Conservation (phyloP, 208 protist species). For the Leishmania mexicana region DNA sequence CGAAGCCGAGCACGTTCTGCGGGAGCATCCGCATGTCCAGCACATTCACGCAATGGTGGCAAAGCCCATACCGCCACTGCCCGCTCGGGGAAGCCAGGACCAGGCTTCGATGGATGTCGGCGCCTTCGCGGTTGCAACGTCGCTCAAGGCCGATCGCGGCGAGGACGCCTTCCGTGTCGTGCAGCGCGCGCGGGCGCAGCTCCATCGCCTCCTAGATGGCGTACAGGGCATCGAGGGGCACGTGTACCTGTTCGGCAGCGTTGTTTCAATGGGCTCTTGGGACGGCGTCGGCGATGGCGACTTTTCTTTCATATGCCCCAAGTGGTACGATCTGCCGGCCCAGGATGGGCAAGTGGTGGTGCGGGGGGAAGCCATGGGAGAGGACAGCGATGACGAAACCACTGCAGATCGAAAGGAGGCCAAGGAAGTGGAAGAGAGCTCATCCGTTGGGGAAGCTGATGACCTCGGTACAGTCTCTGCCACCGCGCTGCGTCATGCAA, state of each 20-base stretch:
- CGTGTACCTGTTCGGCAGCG: slow-evolving; percentile 81
- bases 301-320: slow-evolving; percentile 51
- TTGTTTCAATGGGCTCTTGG: slow-evolving; percentile 75
- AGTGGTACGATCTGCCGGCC: slow-evolving; percentile 2
- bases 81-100: not conserved
- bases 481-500: not conserved
- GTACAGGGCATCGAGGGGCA: not conserved
- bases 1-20: slow-evolving; percentile 1
- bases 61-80: not conserved
- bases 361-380: not conserved
- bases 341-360: not conserved
- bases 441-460: not conserved
- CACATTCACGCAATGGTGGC: slow-evolving; percentile 12
- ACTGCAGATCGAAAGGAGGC: not conserved
- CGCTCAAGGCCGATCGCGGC: slow-evolving; percentile 44
- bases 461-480: not conserved
- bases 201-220: slow-evolving; percentile 30
- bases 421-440: not conserved
- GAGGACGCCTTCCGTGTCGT: slow-evolving; percentile 51
- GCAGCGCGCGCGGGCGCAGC: slow-evolving; percentile 44
- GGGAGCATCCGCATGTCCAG: slow-evolving; percentile 37
- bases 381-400: slow-evolving; percentile 2
- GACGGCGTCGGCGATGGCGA: slow-evolving; percentile 80
- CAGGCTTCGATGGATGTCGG: slow-evolving; percentile 19
- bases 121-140: slow-evolving; percentile 38